Evolutionary conservation across 441 rosid genomes (phyloP), one percentile per base, ranked within the genome.

Genomic region (California macrophylla): DNA sequence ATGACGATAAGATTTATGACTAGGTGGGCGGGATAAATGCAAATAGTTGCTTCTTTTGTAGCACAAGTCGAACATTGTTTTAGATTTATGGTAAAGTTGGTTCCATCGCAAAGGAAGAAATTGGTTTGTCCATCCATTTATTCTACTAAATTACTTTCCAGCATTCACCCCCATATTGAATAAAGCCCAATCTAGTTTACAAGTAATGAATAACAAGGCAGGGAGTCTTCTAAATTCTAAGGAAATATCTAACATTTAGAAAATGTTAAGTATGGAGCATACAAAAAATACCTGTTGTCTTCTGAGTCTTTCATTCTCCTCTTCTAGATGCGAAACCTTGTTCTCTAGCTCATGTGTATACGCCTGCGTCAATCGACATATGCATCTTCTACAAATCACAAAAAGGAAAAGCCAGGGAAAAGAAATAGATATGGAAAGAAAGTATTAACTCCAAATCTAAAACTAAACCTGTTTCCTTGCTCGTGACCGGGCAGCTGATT

Each of bases 401-500:
- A 18, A 16, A 64, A 13, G 15, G 24, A 25, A 29, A 61, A 61
- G 20, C 2, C 21, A 12, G 3, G 1, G n/a, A n/a, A 25, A 25
- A 62, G 13, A 3, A 26, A 3, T 4, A 26, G 18, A 3, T 18
- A 20, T 0, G 26, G 29, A 25, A 42, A 54, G 25, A 54, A 6
- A 1, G 26, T 0, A 8, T 2, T 18, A 54, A 20, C 25, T 3
- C 26, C 25, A 18, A 18, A 54, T 54, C 61, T 54, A 21, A 38
- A 54, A 54, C 9, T 6, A 26, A 8, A 75, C 78, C 78, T 75
- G 78, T 50, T 71, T 75, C 70, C 78, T 70, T 30, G 78, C 78
- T 45, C 78, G 66, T 32, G 78, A 75, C 24, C 78, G 78, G 16
- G 78, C 78, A 28, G 78, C 78, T 13, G 78, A 75, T 67, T 75